Conservation (phyloP, 164 flowering plant species). For the Cinnamomum chago region DNA sequence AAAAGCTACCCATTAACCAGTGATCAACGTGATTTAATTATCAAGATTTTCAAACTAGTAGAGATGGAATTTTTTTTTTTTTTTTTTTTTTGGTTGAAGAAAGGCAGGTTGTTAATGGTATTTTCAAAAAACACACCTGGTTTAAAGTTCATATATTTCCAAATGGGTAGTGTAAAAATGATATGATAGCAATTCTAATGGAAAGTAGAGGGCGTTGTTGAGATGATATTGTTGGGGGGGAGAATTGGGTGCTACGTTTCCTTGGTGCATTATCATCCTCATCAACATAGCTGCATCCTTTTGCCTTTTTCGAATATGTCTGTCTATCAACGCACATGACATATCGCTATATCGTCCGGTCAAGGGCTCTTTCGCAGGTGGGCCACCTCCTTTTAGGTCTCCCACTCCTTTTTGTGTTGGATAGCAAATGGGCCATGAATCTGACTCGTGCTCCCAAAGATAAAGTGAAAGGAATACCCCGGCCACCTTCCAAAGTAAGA, state of each 20-base stretch:
- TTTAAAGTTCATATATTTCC: no score
- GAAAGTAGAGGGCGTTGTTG: slow-evolving; percentile 2
- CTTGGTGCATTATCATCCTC: slow-evolving; percentile 5
- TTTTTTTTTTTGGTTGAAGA: no score
- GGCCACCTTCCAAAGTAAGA: background rate
- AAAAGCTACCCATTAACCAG: no score
- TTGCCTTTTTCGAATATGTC: background rate
- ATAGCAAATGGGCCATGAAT: slow-evolving; percentile 5
- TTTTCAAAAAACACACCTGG: no score
- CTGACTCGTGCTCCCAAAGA: background rate
- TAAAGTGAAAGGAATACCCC: background rate
- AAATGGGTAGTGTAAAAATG: no score
- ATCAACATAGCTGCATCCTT: slow-evolving; percentile 5
- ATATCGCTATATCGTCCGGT: background rate
- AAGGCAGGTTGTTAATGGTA: no score
- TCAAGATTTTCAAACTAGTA: no score
- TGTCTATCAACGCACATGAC: background rate
- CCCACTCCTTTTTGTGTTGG: background rate
- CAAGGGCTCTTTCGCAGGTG: background rate
- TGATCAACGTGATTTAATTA: no score
- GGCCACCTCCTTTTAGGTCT: slow-evolving; percentile 3
- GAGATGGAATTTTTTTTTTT: no score
- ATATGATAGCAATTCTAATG: background rate
- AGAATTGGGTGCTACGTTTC: slow-evolving; percentile 6
- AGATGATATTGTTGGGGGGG: background rate